These are phyloP conservation scores for Lipomyces lipofer DNA, from an alignment of 805 yeast species.

Conservation along the genomic window DNA sequence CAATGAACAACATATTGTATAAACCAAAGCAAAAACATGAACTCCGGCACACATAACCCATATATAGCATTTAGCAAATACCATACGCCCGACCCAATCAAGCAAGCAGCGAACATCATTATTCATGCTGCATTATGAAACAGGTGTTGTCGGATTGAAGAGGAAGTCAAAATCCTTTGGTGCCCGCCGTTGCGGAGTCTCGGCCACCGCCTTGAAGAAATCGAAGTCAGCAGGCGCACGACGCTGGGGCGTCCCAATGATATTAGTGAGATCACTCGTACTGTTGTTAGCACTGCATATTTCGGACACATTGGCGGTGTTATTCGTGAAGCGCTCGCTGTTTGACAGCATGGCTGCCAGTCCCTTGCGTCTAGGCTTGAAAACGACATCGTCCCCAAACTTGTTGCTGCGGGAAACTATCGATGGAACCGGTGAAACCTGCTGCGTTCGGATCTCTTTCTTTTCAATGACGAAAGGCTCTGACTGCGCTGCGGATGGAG, in stretches of 20 bases:
- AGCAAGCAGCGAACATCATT: no score
- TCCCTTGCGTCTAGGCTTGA: constrained; percentile 24
- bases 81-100: no score
- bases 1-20: no score
- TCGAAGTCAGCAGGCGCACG: constrained; percentile 21
- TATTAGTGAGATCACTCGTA: background rate
- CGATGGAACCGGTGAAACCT: background rate
- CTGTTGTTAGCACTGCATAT: background rate
- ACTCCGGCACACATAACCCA: no score
- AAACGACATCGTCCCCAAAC: constrained; percentile 25
- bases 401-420: constrained; percentile 7
- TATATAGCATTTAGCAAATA: no score
- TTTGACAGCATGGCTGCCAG: background rate
- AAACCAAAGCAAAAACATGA: no score
- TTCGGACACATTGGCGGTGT: no score
- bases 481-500: background rate
- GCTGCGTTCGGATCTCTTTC: background rate
- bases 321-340: background rate
- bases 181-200: constrained; percentile 6
- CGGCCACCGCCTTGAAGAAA: constrained; percentile 6
- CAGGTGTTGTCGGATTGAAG: background rate
- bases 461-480: background rate
- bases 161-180: constrained; percentile 15
- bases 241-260: background rate
- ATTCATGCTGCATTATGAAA: no score